Percentiles rank a stretch among this genome's conserved stretches.
These are phyloP conservation scores for Chaetomidium leptoderma DNA, from an alignment of 495 filamentous ascomycete species.

Conservation along the genomic window DNA sequence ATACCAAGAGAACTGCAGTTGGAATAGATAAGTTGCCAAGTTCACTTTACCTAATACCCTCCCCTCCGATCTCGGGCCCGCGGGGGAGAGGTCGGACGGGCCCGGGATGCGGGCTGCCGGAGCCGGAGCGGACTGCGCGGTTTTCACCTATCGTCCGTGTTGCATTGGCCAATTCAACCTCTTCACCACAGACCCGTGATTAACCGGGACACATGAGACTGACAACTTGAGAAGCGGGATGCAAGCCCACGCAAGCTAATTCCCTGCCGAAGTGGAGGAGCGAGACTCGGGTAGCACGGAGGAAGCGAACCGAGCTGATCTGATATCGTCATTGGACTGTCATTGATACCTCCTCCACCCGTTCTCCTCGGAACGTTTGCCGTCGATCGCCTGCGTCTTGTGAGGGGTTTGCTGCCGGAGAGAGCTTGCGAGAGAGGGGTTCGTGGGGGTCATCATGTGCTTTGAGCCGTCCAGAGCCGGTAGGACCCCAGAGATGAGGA, in stretches of 20 bases:
- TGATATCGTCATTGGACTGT: conserved; percentile 13
- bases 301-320: neutral
- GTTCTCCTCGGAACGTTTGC: neutral
- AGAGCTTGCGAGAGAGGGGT: neutral
- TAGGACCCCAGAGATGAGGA: no score
- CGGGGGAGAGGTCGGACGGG: neutral
- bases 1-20: neutral
- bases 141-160: neutral
- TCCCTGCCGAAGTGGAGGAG: neutral
- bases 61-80: conserved; percentile 9
- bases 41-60: neutral
- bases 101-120: conserved; percentile 1
- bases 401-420: conserved; percentile 4
- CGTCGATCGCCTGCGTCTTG: neutral
- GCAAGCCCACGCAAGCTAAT: neutral
- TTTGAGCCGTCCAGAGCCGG: conserved; percentile 15
- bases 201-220: neutral
- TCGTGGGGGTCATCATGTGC: conserved; percentile 6
- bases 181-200: neutral
- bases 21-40: neutral
- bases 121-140: conserved; percentile 5
- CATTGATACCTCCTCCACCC: neutral
- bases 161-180: conserved; percentile 1
- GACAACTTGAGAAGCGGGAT: neutral
- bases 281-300: conserved; percentile 1